Base-by-base conservation (phyloP, 345 rosid species). In the Theobroma cacao region DNA sequence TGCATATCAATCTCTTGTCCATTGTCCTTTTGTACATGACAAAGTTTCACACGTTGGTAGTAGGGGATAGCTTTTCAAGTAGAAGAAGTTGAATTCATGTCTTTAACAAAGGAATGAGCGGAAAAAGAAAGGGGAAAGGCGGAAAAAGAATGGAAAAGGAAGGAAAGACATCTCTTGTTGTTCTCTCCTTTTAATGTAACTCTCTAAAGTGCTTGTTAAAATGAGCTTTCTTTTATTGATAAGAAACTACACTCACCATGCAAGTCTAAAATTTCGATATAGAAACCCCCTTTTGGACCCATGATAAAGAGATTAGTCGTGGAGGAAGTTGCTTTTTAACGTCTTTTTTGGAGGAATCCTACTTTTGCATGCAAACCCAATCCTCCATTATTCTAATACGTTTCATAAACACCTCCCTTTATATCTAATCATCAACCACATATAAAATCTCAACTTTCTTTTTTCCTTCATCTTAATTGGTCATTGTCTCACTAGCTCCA, bases 101-200 rank as follows among this genome's bases (percentile, higher is more conserved):
- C 86, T 85, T 84, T 78, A 81, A 81, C 61, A 84, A 84, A 77
- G 40, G 74, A 45, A 70, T 30, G 59, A 30, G 75, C 68, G 33
- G 33, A 59, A 60, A 34, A 20, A 36, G 64, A 74, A 28, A 15
- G 9, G 34, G 22, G 6, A 26, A 74, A 28, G n/a, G 9, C n/a
- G 22, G 6, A 26, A 41, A n/a, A 58, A 1, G 59, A 24, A 41
- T 30, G 45, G 14, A 50, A 36, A 72, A 59, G 65, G 61, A 70
- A 56, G 77, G 85, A 87, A 84, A 86, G 89, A 85, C 75, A 74
- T 79, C 82, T 77, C 58, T 80, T 83, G 84, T 80, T 85, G 84
- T 81, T 75, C 91, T 81, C 87, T 81, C 74, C 91, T 90, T 88
- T 88, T 85, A 77, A 88, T 85, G 93, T 55, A 84, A 78, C 36